A percentile compares a stretch with the other conserved stretches of the same genome.
Evolutionary conservation across 768 basidiomycete genomes (phyloP).

Genomic region (Amanita brunnescens): DNA sequence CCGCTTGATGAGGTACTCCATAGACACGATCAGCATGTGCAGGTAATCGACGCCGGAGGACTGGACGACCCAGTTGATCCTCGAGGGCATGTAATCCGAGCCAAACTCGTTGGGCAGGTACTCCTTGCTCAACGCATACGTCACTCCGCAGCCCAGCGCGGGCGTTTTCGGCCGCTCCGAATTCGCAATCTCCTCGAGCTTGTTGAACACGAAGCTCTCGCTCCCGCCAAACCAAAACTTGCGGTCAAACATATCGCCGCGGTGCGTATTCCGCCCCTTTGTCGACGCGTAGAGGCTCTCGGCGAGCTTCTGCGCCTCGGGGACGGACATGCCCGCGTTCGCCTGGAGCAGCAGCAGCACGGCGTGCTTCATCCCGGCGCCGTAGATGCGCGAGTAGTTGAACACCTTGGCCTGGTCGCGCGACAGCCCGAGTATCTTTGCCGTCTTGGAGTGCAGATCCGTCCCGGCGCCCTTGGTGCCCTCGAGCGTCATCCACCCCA

Average conservation of each 20-base stretch:
- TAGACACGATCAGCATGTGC: slow-evolving; percentile 90
- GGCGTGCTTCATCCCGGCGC: slow-evolving; percentile 95
- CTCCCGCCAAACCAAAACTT: slow-evolving; percentile 97
- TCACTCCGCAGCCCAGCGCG: slow-evolving; percentile 89
- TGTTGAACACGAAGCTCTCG: slow-evolving; percentile 96
- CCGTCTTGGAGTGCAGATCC: slow-evolving; percentile 95
- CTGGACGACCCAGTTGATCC: slow-evolving; percentile 99
- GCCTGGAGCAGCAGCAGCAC: slow-evolving; percentile 79
- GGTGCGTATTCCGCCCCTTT: slow-evolving; percentile 84
- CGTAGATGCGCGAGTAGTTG: slow-evolving; percentile 98
- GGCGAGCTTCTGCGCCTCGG: slow-evolving; percentile 73
- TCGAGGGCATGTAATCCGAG: slow-evolving; percentile 85
- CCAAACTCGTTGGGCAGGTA: slow-evolving; percentile 78
- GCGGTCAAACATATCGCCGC: slow-evolving; percentile 61
- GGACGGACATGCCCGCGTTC: slow-evolving; percentile 68
- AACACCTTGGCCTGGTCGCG: slow-evolving; percentile 96
- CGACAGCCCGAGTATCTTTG: slow-evolving; percentile 84
- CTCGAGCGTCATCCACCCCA: slow-evolving; percentile 99
- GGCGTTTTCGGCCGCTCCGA: slow-evolving; percentile 86
- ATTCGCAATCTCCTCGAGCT: slow-evolving; percentile 88
- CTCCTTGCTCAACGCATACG: slow-evolving; percentile 85
- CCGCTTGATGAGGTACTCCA: slow-evolving; percentile 76
- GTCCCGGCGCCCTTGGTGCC: slow-evolving; percentile 93
- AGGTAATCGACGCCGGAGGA: slow-evolving; percentile 98
- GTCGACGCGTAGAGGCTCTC: slow-evolving; percentile 85